Conservation (phyloP, 2,329 filamentous ascomycete species). For the Trichoderma endophyticum region DNA sequence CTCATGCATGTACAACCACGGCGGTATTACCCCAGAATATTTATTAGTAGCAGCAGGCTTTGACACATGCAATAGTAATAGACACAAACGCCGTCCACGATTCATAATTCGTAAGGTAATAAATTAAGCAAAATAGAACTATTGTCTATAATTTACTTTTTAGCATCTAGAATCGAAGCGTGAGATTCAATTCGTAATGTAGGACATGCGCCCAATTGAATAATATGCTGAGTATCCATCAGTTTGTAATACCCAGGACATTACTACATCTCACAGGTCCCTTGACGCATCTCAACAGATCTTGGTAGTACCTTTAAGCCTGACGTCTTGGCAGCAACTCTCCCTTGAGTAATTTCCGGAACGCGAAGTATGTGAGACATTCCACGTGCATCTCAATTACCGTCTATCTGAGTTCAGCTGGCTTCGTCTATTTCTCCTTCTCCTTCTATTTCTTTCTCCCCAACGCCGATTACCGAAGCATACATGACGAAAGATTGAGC, state of each 20-base stretch:
- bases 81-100: background rate
- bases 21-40: background rate
- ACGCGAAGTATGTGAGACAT: background rate
- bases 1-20: background rate
- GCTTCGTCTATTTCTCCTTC: background rate
- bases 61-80: background rate
- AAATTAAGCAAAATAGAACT: background rate
- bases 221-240: background rate
- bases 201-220: background rate
- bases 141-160: background rate
- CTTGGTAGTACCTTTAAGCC: background rate
- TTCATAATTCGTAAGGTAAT: background rate
- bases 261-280: background rate
- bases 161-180: background rate
- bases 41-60: background rate
- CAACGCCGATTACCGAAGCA: background rate
- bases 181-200: background rate
- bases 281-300: background rate
- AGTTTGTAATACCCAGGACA: background rate
- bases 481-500: background rate
- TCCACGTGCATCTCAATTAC: background rate
- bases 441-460: background rate
- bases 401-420: background rate
- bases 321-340: background rate
- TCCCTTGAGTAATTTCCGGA: background rate